Evolutionary conservation across 2,329 filamentous ascomycete genomes (phyloP).

Genomic region (Nannizziopsis barbatae): DNA sequence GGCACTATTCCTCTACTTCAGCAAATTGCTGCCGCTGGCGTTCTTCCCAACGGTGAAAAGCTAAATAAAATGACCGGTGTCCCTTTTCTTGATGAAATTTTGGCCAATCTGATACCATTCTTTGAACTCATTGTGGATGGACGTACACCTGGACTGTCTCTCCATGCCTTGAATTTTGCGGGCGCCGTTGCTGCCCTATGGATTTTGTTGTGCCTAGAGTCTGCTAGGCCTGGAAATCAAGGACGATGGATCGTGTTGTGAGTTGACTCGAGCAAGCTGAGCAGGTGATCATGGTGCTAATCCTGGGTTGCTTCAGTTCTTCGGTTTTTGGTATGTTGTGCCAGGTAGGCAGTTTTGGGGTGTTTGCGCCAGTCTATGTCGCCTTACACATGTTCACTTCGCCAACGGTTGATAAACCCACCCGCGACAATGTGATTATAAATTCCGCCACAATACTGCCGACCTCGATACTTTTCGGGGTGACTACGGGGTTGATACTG

Average conservation of each 20-base stretch:
- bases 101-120: conserved; percentile 28
- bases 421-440: conserved; percentile 25
- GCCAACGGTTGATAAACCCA: conserved; percentile 28
- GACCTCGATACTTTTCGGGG: conserved; percentile 34
- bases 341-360: conserved; percentile 36
- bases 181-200: conserved; percentile 35
- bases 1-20: conserved; percentile 20
- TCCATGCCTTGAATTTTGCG: conserved; percentile 32
- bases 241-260: neutral
- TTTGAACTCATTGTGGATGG: conserved; percentile 34
- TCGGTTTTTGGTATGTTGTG: conserved; percentile 33
- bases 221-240: conserved; percentile 26
- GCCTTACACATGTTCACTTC: conserved; percentile 36
- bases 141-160: conserved; percentile 24
- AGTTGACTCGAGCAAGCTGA: neutral
- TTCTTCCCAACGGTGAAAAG: conserved; percentile 21
- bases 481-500: conserved; percentile 35
- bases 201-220: conserved; percentile 36
- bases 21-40: conserved; percentile 18
- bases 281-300: neutral
- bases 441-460: conserved; percentile 25
- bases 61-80: conserved; percentile 28
- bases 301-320: conserved; percentile 13
- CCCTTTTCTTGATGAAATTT: conserved; percentile 23
- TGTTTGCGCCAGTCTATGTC: conserved; percentile 36